Evolutionary conservation across 805 yeast genomes (phyloP).

Genomic region (Starmerella kuoi): DNA sequence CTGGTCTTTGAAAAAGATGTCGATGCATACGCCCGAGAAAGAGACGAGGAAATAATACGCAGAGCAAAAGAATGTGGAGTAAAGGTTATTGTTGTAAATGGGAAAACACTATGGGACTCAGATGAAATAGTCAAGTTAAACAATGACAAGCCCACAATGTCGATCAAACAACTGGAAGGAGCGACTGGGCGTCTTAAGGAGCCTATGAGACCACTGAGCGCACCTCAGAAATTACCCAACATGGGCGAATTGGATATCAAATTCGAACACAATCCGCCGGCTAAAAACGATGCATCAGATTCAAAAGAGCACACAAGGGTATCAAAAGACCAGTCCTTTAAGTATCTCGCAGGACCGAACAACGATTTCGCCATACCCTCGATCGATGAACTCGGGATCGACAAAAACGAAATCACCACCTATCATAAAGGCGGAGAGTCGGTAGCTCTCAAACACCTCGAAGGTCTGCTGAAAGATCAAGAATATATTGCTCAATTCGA

Average conservation of each 20-base stretch:
- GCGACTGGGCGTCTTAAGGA: not conserved
- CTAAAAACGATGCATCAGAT: not conserved
- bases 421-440: not conserved
- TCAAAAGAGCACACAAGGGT: not conserved
- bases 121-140: slow-evolving; percentile 1
- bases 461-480: not conserved
- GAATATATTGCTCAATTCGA: not conserved
- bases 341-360: not conserved
- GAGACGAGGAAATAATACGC: not conserved
- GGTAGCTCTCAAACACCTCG: not conserved
- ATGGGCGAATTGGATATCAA: not conserved
- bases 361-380: not conserved
- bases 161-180: slow-evolving; percentile 2
- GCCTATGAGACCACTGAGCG: not conserved
- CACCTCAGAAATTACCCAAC: not conserved
- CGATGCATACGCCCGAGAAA: slow-evolving; percentile 2
- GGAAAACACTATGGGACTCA: slow-evolving; percentile 1
- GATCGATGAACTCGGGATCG: slow-evolving; percentile 2
- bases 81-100: not conserved
- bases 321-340: not conserved
- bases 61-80: not conserved
- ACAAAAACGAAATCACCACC: not conserved
- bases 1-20: slow-evolving; percentile 2
- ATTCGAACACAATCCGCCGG: not conserved
- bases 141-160: slow-evolving; percentile 2